Evolutionary conservation across 2,329 filamentous ascomycete genomes (phyloP).

Genomic region (Triangularia verruculosa): DNA sequence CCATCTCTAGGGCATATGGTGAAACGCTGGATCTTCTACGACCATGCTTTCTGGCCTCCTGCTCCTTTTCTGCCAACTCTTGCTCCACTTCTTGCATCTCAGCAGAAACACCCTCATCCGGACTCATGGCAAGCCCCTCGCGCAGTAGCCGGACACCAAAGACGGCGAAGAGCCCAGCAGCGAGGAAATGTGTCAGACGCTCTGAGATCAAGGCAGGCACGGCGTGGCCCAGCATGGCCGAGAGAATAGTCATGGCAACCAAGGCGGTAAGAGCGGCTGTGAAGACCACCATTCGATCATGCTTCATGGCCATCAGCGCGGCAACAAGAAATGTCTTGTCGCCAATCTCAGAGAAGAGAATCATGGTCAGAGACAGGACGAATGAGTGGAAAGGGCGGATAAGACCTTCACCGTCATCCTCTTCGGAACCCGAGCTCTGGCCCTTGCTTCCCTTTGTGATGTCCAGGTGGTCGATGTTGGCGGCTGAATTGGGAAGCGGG

Average conservation of each 20-base stretch:
- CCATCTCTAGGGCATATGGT: constrained; percentile 77
- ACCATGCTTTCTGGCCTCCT: constrained; percentile 63
- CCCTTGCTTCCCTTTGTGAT: constrained; percentile 40
- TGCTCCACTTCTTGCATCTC: constrained; percentile 97
- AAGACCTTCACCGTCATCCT: constrained; percentile 54
- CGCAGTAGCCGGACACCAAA: constrained; percentile 82
- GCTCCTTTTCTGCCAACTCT: constrained; percentile 91
- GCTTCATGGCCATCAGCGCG: constrained; percentile 98
- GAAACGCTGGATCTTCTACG: constrained; percentile 67
- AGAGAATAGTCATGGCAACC: constrained; percentile 91
- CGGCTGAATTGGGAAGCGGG: constrained; percentile 63
- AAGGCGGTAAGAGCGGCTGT: constrained; percentile 90
- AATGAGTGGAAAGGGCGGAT: constrained; percentile 86
- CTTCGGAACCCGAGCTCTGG: constrained; percentile 34
- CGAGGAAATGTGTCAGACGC: constrained; percentile 83
- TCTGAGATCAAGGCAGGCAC: constrained; percentile 89
- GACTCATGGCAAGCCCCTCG: constrained; percentile 85
- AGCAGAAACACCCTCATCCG: constrained; percentile 86
- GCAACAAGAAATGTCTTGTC: constrained; percentile 99
- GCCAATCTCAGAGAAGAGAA: constrained; percentile 91
- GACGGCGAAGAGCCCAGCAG: constrained; percentile 79
- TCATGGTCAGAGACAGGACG: constrained; percentile 92
- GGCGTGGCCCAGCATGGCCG: constrained; percentile 86
- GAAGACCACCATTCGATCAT: constrained; percentile 89
- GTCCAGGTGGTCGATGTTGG: constrained; percentile 63